phyloP scores from a whole-genome alignment of 1,284 basidiomycete species.

The Neolentinus lepideus region DNA sequence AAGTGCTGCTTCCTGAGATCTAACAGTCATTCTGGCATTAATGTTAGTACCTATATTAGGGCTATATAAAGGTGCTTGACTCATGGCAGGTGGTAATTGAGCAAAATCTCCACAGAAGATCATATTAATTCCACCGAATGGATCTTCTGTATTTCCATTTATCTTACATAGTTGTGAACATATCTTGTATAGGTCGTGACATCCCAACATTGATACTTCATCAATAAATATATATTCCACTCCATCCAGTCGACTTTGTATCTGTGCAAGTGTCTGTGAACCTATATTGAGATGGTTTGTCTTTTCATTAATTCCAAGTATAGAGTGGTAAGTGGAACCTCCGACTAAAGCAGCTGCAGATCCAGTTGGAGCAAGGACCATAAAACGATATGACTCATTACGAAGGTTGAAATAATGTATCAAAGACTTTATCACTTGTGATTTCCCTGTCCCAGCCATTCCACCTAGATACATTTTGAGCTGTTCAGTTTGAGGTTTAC shows the following conservation, averaged over 20 bases:
- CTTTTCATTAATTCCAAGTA: conserved; percentile 18
- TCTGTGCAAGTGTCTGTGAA: neutral
- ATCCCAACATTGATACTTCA: conserved; percentile 16
- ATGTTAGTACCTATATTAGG: conserved; percentile 6
- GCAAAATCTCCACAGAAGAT: conserved; percentile 22
- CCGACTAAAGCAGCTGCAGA: conserved; percentile 26
- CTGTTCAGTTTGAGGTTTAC: conserved; percentile 9
- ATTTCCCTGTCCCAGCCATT: conserved; percentile 34
- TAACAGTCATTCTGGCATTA: conserved; percentile 1
- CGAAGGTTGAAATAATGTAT: conserved; percentile 19
- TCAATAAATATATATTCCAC: conserved; percentile 24
- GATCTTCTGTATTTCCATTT: neutral
- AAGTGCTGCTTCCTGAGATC: conserved; percentile 19
- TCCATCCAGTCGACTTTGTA: conserved; percentile 8
- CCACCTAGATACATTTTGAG: conserved; percentile 30
- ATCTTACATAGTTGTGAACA: conserved; percentile 5
- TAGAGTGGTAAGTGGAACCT: conserved; percentile 31
- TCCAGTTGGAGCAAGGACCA: conserved; percentile 29
- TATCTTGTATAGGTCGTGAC: conserved; percentile 9
- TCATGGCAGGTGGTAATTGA: conserved; percentile 16
- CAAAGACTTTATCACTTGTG: conserved; percentile 30
- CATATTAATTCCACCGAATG: conserved; percentile 1
- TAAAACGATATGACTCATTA: conserved; percentile 19
- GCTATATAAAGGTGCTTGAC: conserved; percentile 14
- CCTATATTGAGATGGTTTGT: neutral